phyloP scores from a whole-genome alignment of 345 rosid genomes.

The Barbarea vulgaris region DNA sequence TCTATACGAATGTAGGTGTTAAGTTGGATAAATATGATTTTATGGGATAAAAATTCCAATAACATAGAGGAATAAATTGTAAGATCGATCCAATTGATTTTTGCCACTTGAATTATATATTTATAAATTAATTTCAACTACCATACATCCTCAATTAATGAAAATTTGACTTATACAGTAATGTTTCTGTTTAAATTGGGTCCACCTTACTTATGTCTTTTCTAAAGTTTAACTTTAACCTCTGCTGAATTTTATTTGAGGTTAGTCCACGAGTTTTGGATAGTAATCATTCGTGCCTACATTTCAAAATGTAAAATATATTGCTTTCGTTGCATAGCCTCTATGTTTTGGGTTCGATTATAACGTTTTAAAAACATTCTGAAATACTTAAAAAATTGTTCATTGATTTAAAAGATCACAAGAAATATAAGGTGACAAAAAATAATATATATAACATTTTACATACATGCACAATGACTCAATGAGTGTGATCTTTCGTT shows the following conservation, averaged over 20 bases:
- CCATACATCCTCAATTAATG: background rate
- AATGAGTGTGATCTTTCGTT: conserved; percentile 18
- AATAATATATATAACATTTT: background rate
- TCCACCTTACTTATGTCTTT: conserved; percentile 25
- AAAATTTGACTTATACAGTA: conserved; percentile 31
- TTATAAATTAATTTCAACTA: background rate
- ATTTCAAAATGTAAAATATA: background rate
- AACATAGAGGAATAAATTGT: background rate
- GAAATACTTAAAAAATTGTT: background rate
- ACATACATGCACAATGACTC: too few species aligned
- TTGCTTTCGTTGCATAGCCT: background rate
- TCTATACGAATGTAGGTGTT: background rate
- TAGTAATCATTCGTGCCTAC: background rate
- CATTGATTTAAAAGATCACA: background rate
- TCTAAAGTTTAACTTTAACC: conserved; percentile 16
- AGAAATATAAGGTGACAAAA: background rate
- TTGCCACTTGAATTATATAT: background rate
- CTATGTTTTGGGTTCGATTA: background rate
- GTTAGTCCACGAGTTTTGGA: conserved; percentile 18
- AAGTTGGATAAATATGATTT: background rate
- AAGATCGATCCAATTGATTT: background rate
- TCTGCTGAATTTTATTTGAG: background rate
- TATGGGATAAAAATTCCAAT: background rate
- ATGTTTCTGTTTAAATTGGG: conserved; percentile 18
- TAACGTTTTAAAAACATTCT: background rate